Evolutionary conservation across 2,329 filamentous ascomycete genomes (phyloP), one percentile per base, ranked within the genome.

Genomic region (Diaporthe helianthi): DNA sequence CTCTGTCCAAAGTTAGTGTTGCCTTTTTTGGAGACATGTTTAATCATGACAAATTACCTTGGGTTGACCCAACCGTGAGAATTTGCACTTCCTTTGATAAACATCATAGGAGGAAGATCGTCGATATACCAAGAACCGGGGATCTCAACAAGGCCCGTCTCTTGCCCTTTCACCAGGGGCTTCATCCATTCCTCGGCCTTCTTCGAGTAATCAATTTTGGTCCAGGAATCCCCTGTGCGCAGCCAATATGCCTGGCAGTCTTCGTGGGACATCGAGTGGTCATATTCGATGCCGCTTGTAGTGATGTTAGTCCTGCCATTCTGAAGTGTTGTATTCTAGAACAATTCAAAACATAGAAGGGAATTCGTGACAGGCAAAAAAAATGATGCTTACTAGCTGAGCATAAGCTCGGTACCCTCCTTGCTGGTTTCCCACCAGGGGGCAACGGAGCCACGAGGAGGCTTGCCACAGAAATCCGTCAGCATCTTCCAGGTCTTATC

Each of bases 371-470:
- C n/a, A n/a, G n/a, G n/a, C n/a, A n/a, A n/a, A n/a, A n/a, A n/a
- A n/a, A n/a, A n/a, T n/a, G n/a, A n/a, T n/a, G n/a, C n/a, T n/a
- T n/a, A n/a, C n/a, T 92, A 92, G 72, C 83, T 84, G 19, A 91
- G 82, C 73, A 92, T 80, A 19, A 92, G 78, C 72, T 92, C 86
- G 0, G 87, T 87, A 4, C 89, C 90, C 75, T 93, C 91, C 72
- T 87, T 85, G 70, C 86, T 89, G 0, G 87, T 89, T 76, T 93
- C 91, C 91, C 90, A 93, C 83, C 81, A 94, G 0, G 92, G 92
- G 0, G 91, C 91, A 0, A 93, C 91, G 47, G 86, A 90, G 1
- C 92, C 92, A 0, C 90, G 82, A 0, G 92, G 92, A 0, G 89
- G 89, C 79, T 92, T 93, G 7, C 92, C 89, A 49, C 86, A 87